Evolutionary conservation across 345 rosid genomes (phyloP).

Genomic region (Eucalyptus coolabah): DNA sequence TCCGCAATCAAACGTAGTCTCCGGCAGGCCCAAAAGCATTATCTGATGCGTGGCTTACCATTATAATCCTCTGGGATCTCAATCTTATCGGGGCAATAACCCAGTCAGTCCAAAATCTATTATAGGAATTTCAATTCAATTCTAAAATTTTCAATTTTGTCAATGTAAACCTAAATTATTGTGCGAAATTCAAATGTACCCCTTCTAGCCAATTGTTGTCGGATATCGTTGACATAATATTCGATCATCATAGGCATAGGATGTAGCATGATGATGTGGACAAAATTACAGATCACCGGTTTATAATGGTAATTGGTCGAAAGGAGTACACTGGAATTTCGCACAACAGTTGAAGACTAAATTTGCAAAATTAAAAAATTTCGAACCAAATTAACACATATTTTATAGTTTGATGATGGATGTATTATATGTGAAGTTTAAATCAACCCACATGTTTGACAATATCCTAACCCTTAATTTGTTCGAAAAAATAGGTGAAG

Average conservation of each 20-base stretch:
- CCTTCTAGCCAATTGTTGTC: neutral
- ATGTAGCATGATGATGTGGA: accelerated
- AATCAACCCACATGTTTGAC: neutral
- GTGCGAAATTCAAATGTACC: neutral
- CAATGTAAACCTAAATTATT: too few species aligned
- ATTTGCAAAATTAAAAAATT: neutral
- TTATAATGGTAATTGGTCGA: neutral
- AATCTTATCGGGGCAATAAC: neutral
- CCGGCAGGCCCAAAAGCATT: neutral
- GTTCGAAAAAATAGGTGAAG: neutral
- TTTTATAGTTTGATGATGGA: neutral
- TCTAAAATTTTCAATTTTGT: accelerated
- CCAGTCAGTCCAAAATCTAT: neutral
- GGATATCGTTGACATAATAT: accelerated
- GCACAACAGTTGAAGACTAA: neutral
- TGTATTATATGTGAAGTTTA: neutral
- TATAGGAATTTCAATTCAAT: neutral
- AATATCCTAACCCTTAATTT: neutral
- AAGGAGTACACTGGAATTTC: neutral
- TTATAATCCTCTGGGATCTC: neutral
- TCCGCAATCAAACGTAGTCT: neutral
- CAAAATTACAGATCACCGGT: accelerated
- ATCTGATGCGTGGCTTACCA: neutral
- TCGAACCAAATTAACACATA: accelerated
- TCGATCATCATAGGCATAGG: accelerated